Conservation (phyloP, 371 early-diverging fungal species). For the Rhizoclosmatium hyalinum region DNA sequence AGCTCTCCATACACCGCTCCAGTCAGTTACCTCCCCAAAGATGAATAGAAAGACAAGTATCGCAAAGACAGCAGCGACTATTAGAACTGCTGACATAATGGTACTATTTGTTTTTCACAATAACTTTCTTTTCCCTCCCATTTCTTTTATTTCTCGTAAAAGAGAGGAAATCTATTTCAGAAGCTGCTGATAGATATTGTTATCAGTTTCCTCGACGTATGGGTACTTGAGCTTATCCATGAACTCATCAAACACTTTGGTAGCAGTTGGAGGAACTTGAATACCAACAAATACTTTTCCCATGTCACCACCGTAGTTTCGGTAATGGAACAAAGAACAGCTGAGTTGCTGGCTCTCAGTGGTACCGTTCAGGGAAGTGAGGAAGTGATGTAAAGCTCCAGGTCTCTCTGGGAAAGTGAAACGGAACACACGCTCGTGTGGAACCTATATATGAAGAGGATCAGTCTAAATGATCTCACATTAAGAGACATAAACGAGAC, state of each 20-base stretch:
- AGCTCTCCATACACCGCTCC: background rate
- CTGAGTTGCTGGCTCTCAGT: constrained; percentile 22
- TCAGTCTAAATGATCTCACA: background rate
- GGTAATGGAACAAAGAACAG: constrained; percentile 49
- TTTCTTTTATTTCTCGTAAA: no score
- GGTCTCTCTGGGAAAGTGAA: constrained; percentile 97
- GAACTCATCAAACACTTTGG: constrained; percentile 70
- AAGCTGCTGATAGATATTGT: constrained; percentile 65
- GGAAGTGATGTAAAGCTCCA: constrained; percentile 86
- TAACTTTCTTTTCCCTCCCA: background rate
- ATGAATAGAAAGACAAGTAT: constrained; percentile 37
- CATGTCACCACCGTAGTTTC: constrained; percentile 95
- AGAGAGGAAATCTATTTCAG: background rate
- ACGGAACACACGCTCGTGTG: constrained; percentile 87
- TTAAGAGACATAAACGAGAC: no score
- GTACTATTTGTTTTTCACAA: background rate
- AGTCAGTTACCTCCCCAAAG: constrained; percentile 37
- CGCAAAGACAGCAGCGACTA: constrained; percentile 8
- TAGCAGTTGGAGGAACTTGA: constrained; percentile 77
- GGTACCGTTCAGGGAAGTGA: constrained; percentile 69
- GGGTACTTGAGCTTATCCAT: constrained; percentile 78
- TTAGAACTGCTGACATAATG: background rate
- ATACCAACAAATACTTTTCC: constrained; percentile 91
- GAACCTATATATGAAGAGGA: constrained; percentile 48
- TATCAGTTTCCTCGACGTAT: constrained; percentile 89